Percentiles rank a stretch among this genome's conserved stretches.
Evolutionary conservation across 2,329 filamentous ascomycete species (phyloP).

Genomic region (Fusarium newnesense): DNA sequence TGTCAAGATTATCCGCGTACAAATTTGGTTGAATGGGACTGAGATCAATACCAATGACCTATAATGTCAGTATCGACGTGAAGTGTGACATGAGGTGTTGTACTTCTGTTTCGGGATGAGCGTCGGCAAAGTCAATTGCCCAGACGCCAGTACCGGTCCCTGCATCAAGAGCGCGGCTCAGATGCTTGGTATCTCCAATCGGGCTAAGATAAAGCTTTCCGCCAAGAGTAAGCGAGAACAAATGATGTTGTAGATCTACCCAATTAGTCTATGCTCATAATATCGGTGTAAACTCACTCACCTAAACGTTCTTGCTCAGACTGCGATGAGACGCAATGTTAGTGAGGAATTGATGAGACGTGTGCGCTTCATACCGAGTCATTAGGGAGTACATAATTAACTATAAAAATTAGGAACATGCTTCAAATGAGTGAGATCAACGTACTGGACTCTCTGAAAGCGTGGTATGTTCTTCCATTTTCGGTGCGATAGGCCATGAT

Average conservation of each 20-base stretch:
- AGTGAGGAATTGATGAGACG: constrained; percentile 3
- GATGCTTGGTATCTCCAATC: constrained; percentile 27
- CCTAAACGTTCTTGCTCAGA: constrained; percentile 48
- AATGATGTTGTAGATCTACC: constrained; percentile 51
- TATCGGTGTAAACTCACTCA: neutral
- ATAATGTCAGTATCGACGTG: neutral
- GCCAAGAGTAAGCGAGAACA: constrained; percentile 48
- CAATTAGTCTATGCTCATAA: neutral
- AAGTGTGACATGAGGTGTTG: rapidly evolving
- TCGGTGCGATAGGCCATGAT: constrained; percentile 51
- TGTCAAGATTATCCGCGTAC: constrained; percentile 40
- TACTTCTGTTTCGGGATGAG: constrained; percentile 46
- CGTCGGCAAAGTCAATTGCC: constrained; percentile 56
- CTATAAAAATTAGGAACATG: neutral
- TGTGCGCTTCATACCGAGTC: constrained; percentile 38
- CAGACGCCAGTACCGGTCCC: constrained; percentile 61
- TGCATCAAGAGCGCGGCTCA: constrained; percentile 54
- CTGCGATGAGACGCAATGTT: constrained; percentile 24
- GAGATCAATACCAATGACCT: constrained; percentile 55
- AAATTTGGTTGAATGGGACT: constrained; percentile 54
- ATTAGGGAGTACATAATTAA: constrained; percentile 47
- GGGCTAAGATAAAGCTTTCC: constrained; percentile 46
- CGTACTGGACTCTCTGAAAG: constrained; percentile 46
- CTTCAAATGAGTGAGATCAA: rapidly evolving
- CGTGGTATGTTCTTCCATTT: constrained; percentile 53